Evolutionary conservation across 2,329 filamentous ascomycete species (phyloP).

Genomic region (Phialemoniopsis sp.): DNA sequence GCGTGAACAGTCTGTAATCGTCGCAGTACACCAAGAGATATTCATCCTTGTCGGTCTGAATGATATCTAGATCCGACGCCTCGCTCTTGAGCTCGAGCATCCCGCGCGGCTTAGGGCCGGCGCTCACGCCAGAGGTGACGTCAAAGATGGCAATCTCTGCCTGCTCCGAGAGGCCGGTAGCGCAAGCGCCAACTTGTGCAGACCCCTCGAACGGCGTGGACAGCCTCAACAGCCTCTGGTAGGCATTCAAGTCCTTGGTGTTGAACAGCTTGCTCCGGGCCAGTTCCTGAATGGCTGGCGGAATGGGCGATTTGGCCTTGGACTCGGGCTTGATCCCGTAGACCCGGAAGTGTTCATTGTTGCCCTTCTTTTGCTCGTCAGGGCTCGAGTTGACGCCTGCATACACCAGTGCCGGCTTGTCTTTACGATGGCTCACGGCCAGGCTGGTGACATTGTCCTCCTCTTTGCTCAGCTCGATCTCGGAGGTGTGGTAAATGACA

Average conservation of each 20-base stretch:
- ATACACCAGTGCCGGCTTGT: slow-evolving; percentile 53
- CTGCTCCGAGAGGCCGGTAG: slow-evolving; percentile 71
- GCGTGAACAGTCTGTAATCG: slow-evolving; percentile 66
- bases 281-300: slow-evolving; percentile 42
- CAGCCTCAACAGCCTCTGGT: slow-evolving; percentile 56
- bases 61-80: slow-evolving; percentile 67
- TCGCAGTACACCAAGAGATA: slow-evolving; percentile 78
- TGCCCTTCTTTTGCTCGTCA: slow-evolving; percentile 66
- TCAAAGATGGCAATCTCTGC: slow-evolving; percentile 80
- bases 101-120: slow-evolving; percentile 39
- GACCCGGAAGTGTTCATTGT: slow-evolving; percentile 79
- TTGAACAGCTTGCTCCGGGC: slow-evolving; percentile 50
- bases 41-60: slow-evolving; percentile 54
- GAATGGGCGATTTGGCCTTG: slow-evolving; percentile 26
- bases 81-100: slow-evolving; percentile 48
- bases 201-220: slow-evolving; percentile 44
- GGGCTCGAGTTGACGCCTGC: slow-evolving; percentile 83
- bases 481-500: slow-evolving; percentile 47
- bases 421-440: slow-evolving; percentile 57
- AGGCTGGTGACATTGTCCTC: slow-evolving; percentile 89
- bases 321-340: slow-evolving; percentile 51
- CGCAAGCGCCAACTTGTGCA: slow-evolving; percentile 69
- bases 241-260: slow-evolving; percentile 46
- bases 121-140: slow-evolving; percentile 51
- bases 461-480: slow-evolving; percentile 74